These are phyloP conservation scores for Gossypium arboreum DNA, from an alignment of 345 rosid species.

Conservation along the genomic window DNA sequence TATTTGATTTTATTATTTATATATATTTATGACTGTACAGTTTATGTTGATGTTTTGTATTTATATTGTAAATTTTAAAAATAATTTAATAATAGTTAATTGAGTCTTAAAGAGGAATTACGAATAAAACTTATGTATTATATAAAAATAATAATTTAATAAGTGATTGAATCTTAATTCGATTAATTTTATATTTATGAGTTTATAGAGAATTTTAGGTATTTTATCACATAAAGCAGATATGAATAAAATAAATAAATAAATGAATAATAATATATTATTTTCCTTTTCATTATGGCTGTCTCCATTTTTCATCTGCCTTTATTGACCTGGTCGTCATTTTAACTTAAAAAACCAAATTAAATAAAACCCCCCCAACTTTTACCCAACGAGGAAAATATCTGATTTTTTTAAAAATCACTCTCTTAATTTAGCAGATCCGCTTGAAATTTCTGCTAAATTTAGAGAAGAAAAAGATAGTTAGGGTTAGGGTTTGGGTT, in stretches of 20 bases:
- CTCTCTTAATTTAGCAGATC: constrained; percentile 51
- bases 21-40: no score
- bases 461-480: neutral
- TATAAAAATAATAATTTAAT: no score
- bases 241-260: no score
- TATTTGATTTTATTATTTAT: no score
- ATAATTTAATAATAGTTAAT: no score
- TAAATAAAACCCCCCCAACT: neutral
- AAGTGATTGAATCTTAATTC: rapidly evolving
- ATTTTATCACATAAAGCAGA: no score
- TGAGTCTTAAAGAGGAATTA: rapidly evolving
- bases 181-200: no score
- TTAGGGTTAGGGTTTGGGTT: constrained; percentile 28
- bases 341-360: neutral
- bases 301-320: constrained; percentile 5
- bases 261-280: no score
- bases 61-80: no score
- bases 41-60: no score
- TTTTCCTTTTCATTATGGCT: no score
- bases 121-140: rapidly evolving
- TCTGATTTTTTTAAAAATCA: neutral
- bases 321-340: constrained; percentile 20
- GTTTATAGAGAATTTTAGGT: no score
- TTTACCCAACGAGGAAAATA: neutral
- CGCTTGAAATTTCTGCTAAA: constrained; percentile 23